phyloP scores from a whole-genome alignment of 176 grass and related monocot genomes.

The Oryza longistaminata region DNA sequence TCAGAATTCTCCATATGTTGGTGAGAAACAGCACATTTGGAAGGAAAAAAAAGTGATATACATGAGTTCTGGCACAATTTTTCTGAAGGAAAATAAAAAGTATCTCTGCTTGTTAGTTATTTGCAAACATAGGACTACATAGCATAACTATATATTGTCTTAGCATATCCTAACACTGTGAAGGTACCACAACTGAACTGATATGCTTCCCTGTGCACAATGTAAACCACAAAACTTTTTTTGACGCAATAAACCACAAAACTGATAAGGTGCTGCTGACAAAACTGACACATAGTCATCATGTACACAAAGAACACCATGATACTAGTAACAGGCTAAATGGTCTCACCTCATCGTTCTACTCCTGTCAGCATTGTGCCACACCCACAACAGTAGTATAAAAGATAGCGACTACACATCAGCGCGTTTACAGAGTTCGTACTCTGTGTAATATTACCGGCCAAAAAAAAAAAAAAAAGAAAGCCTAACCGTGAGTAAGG shows the following conservation, averaged over 20 bases:
- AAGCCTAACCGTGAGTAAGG: background rate
- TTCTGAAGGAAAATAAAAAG: background rate
- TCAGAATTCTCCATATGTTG: background rate
- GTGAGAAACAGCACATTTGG: conserved; percentile 10
- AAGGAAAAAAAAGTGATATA: background rate
- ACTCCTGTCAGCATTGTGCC: background rate
- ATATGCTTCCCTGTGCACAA: background rate
- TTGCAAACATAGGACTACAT: background rate
- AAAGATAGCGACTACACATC: background rate
- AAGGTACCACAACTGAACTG: background rate
- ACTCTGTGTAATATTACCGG: background rate
- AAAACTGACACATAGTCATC: background rate
- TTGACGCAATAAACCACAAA: background rate
- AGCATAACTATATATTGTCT: background rate
- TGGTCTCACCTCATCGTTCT: conserved; percentile 12
- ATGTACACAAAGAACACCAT: background rate
- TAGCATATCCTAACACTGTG: background rate
- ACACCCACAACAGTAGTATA: background rate
- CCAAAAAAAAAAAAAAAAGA: background rate
- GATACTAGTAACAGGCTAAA: background rate
- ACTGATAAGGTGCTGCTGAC: background rate
- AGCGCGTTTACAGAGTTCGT: conserved; percentile 9
- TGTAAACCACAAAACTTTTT: conserved; percentile 4
- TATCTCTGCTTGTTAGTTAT: background rate
- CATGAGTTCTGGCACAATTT: background rate